A percentile compares a stretch with the other conserved stretches of the same genome.
These are phyloP conservation scores for Dendrothele bispora DNA, from an alignment of 768 basidiomycete species.

Conservation along the genomic window DNA sequence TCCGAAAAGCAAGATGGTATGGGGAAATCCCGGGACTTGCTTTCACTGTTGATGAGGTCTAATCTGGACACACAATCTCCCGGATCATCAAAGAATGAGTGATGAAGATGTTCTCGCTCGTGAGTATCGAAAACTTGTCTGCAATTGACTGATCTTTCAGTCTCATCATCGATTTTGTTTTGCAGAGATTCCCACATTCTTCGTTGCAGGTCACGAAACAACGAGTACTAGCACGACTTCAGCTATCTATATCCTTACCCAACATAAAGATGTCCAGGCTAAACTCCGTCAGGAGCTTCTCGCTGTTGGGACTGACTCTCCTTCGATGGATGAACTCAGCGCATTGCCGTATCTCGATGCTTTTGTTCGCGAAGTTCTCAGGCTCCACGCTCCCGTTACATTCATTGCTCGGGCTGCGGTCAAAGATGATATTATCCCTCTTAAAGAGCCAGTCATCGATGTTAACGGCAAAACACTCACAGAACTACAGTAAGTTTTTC, in stretches of 20 bases:
- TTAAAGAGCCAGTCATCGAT: conserved; percentile 45
- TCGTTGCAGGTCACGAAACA: conserved; percentile 35
- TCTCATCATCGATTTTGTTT: neutral
- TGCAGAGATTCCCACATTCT: conserved; percentile 40
- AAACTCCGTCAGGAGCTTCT: conserved; percentile 62
- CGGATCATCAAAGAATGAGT: conserved; percentile 40
- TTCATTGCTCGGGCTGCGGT: conserved; percentile 41
- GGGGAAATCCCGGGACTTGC: conserved; percentile 39
- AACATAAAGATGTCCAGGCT: conserved; percentile 47
- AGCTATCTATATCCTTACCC: conserved; percentile 57
- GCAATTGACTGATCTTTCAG: neutral
- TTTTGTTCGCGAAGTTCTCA: conserved; percentile 60
- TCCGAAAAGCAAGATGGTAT: conserved; percentile 10
- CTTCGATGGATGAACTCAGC: conserved; percentile 69
- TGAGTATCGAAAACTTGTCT: neutral
- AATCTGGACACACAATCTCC: conserved; percentile 49
- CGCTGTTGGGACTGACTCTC: conserved; percentile 50
- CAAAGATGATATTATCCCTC: conserved; percentile 53
- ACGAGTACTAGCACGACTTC: conserved; percentile 46
- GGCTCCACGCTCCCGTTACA: conserved; percentile 54
- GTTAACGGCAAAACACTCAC: conserved; percentile 37
- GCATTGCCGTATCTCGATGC: conserved; percentile 67
- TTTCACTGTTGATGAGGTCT: conserved; percentile 48
- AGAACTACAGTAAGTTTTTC: conserved; percentile 36
- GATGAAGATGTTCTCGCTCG: conserved; percentile 46